These are phyloP conservation scores for Bombardia bombarda DNA, from an alignment of 495 filamentous ascomycete species.

Conservation along the genomic window DNA sequence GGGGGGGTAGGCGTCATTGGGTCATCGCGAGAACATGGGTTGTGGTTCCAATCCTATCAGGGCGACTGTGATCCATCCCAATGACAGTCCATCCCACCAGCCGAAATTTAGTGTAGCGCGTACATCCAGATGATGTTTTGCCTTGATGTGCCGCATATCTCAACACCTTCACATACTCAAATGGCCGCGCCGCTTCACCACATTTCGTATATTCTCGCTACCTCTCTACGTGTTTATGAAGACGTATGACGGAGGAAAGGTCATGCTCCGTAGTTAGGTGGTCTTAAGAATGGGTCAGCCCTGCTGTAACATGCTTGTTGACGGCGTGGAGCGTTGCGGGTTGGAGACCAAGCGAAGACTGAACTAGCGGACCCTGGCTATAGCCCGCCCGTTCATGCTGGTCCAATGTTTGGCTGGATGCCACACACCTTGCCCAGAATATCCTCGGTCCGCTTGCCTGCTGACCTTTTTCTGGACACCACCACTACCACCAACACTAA, in stretches of 20 bases:
- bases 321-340: background rate
- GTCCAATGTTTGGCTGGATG: no score
- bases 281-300: background rate
- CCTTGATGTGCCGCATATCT: background rate
- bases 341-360: no score
- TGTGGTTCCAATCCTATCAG: constrained; percentile 6
- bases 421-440: background rate
- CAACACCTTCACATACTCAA: background rate
- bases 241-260: no score
- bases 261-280: no score
- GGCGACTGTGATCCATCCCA: constrained; percentile 6
- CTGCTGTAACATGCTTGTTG: background rate
- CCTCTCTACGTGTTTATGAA: no score
- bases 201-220: no score
- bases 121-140: background rate
- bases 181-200: no score
- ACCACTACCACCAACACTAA: background rate
- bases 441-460: background rate
- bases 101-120: background rate
- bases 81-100: constrained; percentile 5
- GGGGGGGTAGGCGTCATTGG: constrained; percentile 37
- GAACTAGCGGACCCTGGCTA: no score
- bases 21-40: constrained; percentile 6
- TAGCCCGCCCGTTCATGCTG: no score
- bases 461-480: background rate